Percentiles rank a stretch among this genome's conserved stretches.
These are phyloP conservation scores for Sinapis alba DNA, from an alignment of 441 rosid species.

Conservation along the genomic window DNA sequence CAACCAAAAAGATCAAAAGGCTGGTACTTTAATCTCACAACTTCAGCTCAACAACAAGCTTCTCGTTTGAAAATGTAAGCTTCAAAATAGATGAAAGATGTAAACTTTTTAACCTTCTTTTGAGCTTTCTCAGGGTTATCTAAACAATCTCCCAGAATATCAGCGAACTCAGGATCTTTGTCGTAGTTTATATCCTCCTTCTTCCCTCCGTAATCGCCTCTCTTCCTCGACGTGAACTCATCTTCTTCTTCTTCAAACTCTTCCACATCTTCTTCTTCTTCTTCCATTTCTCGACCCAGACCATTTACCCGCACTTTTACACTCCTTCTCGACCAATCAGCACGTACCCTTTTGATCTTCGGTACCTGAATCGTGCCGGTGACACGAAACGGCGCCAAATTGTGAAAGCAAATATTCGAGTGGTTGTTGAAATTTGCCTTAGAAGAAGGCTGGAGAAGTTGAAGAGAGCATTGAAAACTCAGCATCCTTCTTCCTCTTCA, in stretches of 20 bases:
- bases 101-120: constrained; percentile 48
- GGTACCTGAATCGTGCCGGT: constrained; percentile 21
- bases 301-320: constrained; percentile 26
- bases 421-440: not conserved
- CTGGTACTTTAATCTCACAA: not conserved
- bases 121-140: constrained; percentile 80
- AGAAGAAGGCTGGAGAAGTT: constrained; percentile 17
- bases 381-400: constrained; percentile 37
- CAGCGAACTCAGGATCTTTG: constrained; percentile 85
- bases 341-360: constrained; percentile 15
- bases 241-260: constrained; percentile 35
- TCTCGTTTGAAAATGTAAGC: not conserved
- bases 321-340: constrained; percentile 22
- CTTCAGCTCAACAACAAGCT: not conserved
- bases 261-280: constrained; percentile 23
- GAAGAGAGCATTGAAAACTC: constrained; percentile 32
- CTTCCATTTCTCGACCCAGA: constrained; percentile 38
- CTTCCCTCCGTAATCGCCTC: constrained; percentile 45
- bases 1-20: not conserved
- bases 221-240: constrained; percentile 33
- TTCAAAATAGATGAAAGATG: not conserved
- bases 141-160: constrained; percentile 71
- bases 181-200: constrained; percentile 62
- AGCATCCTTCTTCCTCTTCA: constrained; percentile 40
- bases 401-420: constrained; percentile 17